phyloP scores from a whole-genome alignment of 345 rosid species.

The Iberis pinnata region DNA sequence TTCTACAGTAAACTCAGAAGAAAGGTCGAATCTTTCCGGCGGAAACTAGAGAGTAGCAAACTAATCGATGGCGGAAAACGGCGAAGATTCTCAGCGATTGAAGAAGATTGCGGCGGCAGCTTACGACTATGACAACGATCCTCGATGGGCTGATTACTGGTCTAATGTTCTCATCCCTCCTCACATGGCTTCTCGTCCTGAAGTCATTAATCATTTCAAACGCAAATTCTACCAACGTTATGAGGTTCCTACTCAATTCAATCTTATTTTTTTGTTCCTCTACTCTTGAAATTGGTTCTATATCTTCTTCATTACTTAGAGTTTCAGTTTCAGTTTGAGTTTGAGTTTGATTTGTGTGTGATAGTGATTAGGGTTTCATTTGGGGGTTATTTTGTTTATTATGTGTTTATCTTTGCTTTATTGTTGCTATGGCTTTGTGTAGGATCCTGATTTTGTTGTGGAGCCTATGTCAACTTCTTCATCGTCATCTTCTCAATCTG shows the following conservation, averaged over 20 bases:
- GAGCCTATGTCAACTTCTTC: slow-evolving; percentile 69
- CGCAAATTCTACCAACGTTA: slow-evolving; percentile 95
- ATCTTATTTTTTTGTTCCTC: no score
- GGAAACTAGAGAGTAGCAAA: neutral
- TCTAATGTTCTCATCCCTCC: slow-evolving; percentile 89
- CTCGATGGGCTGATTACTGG: slow-evolving; percentile 90
- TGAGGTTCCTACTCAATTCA: no score
- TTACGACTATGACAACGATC: slow-evolving; percentile 81
- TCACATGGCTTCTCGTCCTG: slow-evolving; percentile 80
- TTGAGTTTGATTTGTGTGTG: slow-evolving; percentile 5
- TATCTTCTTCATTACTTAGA: neutral
- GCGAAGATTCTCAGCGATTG: slow-evolving; percentile 78
- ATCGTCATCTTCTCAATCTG: slow-evolving; percentile 53
- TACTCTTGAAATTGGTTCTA: neutral
- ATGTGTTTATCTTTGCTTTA: slow-evolving; percentile 1
- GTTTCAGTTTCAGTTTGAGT: neutral
- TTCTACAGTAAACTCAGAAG: neutral
- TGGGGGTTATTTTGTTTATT: neutral
- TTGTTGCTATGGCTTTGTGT: slow-evolving; percentile 15
- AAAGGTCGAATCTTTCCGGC: slow-evolving; percentile 24
- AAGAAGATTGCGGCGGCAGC: slow-evolving; percentile 77
- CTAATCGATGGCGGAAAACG: slow-evolving; percentile 55
- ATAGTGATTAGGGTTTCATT: neutral
- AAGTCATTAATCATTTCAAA: slow-evolving; percentile 79
- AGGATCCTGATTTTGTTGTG: slow-evolving; percentile 87